Percentiles rank a stretch among this genome's conserved stretches.
These are phyloP conservation scores for Diplodia corticola DNA, from an alignment of 2,329 filamentous ascomycete species.

Conservation along the genomic window DNA sequence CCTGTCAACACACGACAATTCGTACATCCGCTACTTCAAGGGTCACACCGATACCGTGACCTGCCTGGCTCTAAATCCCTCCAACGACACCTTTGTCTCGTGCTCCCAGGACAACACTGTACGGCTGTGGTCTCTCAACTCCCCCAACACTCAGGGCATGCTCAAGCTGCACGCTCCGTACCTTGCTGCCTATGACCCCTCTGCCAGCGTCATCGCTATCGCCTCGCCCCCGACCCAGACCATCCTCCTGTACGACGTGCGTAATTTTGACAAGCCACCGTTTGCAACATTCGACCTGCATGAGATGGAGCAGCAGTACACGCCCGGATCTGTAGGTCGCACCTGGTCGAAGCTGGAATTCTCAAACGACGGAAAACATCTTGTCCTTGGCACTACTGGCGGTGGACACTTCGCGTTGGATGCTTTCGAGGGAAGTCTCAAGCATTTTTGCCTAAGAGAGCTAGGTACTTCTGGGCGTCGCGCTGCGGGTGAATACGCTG, in stretches of 20 bases:
- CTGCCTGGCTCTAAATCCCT: constrained; percentile 78
- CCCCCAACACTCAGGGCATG: constrained; percentile 75
- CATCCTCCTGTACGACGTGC: constrained; percentile 86
- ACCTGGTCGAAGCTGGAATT: constrained; percentile 90
- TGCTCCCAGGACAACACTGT: constrained; percentile 90
- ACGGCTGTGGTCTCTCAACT: constrained; percentile 83
- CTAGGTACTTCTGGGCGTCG: constrained; percentile 44
- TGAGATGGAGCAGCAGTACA: constrained; percentile 59
- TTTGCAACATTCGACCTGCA: constrained; percentile 83
- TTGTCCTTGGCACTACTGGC: constrained; percentile 82
- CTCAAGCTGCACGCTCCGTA: constrained; percentile 79
- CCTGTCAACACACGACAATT: constrained; percentile 91
- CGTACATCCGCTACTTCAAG: constrained; percentile 93
- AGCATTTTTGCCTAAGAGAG: constrained; percentile 65
- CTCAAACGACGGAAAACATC: constrained; percentile 87
- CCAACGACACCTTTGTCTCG: constrained; percentile 87
- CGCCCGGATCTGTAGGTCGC: constrained; percentile 39
- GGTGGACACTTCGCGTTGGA: constrained; percentile 90
- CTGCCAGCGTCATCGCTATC: constrained; percentile 86
- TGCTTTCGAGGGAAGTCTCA: constrained; percentile 80
- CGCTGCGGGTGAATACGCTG: constrained; percentile 37
- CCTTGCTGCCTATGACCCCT: constrained; percentile 87
- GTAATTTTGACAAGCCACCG: constrained; percentile 89
- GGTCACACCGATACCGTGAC: constrained; percentile 87
- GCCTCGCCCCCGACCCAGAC: constrained; percentile 77